These are phyloP conservation scores for Leccinum barrowsii DNA, from an alignment of 768 basidiomycete species.

Conservation along the genomic window DNA sequence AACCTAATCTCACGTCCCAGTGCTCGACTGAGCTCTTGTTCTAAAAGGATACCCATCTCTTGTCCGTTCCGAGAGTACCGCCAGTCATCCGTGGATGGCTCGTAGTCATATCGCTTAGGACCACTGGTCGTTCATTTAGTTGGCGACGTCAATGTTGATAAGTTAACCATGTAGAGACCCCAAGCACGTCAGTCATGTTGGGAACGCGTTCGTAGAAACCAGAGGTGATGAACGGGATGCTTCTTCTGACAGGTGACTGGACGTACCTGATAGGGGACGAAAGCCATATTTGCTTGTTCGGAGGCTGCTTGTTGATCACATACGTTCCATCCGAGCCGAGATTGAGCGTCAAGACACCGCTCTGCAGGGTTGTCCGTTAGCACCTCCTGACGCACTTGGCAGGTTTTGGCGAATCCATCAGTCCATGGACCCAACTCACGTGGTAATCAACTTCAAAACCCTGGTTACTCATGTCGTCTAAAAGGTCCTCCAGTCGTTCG, in stretches of 20 bases:
- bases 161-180: background rate
- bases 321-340: conserved; percentile 81
- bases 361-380: conserved; percentile 42
- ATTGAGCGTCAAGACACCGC: conserved; percentile 84
- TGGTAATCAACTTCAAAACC: conserved; percentile 86
- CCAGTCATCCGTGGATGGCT: conserved; percentile 57
- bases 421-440: conserved; percentile 42
- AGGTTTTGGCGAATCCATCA: background rate
- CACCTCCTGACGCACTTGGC: background rate
- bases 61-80: conserved; percentile 68
- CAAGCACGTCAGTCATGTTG: background rate
- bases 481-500: conserved; percentile 66
- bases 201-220: background rate
- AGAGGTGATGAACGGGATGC: conserved; percentile 1
- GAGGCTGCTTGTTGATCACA: conserved; percentile 96
- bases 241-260: background rate
- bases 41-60: conserved; percentile 58
- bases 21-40: conserved; percentile 57
- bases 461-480: conserved; percentile 56
- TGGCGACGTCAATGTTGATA: background rate
- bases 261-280: conserved; percentile 81
- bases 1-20: conserved; percentile 36
- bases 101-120: conserved; percentile 89
- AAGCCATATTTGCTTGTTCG: conserved; percentile 96
- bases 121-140: conserved; percentile 49